Base-by-base conservation (phyloP, 169 alveolate species). In the Cryptosporidium muris region DNA sequence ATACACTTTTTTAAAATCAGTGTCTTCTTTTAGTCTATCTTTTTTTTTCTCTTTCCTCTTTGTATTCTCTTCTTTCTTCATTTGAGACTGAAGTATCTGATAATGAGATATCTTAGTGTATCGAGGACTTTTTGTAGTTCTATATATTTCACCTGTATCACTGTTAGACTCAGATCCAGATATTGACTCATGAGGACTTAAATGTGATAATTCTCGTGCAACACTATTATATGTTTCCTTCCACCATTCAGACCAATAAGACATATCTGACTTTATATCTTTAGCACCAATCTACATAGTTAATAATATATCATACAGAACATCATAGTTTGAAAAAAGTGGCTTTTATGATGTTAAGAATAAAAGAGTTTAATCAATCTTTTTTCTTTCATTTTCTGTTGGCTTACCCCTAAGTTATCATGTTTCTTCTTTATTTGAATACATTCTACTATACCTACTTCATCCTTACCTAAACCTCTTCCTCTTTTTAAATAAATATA, bases 161-260 rank as follows among this genome's bases (percentile, higher is more conserved):
- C 25, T 25, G 25, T 25, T 25, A 25, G 25, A 25, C 1, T 51
- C 56, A n/a, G n/a, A 51, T n/a, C 56, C n/a, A 25, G 25, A 25
- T 25, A 25, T 25, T 2, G 74, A 74, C 36, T 74, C 85, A 16
- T 40, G 16, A 40, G 60, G 36, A 60, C 7, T 66, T 58, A 68
- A 43, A 42, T 25, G 25, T n/a, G 66, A 58, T 16, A 74, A 43
- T 60, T 74, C 54, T 8, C 42, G 54, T 4, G 85, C 85, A 4
- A 74, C 67, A 47, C 48, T 53, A 74, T 74, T 74, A 56, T 74
- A 74, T 7, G 85, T 62, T 34, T 74, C 85, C 4, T 74, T 74
- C 85, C 85, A 74, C 85, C 85, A 74, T 12, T 74, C 85, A 36
- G 53, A 16, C 85, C 85, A 74, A 60, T 58, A 63, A 11, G 38